phyloP scores from a whole-genome alignment of 1,284 basidiomycete species.

The Phellopilus nigrolimitatus region DNA sequence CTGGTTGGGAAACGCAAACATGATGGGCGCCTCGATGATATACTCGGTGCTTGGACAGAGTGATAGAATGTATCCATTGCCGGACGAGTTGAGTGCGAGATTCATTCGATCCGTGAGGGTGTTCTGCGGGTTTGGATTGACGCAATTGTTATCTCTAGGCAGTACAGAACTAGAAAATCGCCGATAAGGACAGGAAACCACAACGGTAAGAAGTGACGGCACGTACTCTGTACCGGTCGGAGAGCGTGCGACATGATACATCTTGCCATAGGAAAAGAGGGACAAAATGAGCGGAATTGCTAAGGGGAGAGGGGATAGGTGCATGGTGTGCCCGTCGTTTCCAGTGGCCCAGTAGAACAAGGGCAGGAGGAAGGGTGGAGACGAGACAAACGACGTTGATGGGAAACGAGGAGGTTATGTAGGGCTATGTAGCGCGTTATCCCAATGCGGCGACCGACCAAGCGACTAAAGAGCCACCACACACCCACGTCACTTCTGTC shows the following conservation, averaged over 20 bases:
- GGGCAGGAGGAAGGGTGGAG: background rate
- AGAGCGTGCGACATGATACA: background rate
- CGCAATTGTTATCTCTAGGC: conserved; percentile 33
- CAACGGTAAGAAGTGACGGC: background rate
- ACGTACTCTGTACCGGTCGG: conserved; percentile 7
- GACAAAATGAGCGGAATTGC: conserved; percentile 5
- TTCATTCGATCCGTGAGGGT: conserved; percentile 71
- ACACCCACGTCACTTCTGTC: too few relatives aligned
- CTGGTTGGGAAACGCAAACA: conserved; percentile 60
- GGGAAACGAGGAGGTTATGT: too few relatives aligned
- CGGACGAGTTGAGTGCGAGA: conserved; percentile 56
- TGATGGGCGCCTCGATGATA: conserved; percentile 55
- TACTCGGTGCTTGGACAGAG: conserved; percentile 65
- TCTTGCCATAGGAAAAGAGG: conserved; percentile 7
- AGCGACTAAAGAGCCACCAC: too few relatives aligned
- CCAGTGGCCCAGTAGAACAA: conserved; percentile 2
- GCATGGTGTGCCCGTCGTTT: conserved; percentile 5
- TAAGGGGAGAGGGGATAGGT: background rate
- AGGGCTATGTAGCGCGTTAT: too few relatives aligned
- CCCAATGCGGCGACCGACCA: too few relatives aligned
- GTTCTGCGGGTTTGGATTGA: conserved; percentile 50
- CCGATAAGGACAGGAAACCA: background rate
- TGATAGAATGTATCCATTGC: conserved; percentile 55
- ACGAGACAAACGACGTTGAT: background rate
- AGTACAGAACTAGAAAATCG: conserved; percentile 1